Evolutionary conservation across 2,329 filamentous ascomycete genomes (phyloP), one percentile per base, ranked within the genome.

Genomic region (Talaromyces pinophilus): DNA sequence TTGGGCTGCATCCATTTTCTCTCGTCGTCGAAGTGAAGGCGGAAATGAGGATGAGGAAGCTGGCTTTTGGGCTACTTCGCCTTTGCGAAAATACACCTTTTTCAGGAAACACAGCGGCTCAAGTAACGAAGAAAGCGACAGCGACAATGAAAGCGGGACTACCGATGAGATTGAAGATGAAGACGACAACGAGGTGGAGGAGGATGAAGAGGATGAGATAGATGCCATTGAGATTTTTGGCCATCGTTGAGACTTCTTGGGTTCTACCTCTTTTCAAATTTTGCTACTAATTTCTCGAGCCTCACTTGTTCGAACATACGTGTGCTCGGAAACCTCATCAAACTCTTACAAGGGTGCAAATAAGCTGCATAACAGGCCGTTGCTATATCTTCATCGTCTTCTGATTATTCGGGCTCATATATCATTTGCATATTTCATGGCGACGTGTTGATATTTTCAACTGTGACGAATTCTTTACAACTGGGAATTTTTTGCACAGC

Each of bases 1-100:
- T 15, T 75, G 72, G 25, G 69, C 71, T 13, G 75, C 75, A 62
- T 38, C 73, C 74, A 59, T 75, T 73, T 66, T 67, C 65, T 57
- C 64, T 67, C 59, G 40, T 70, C 50, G 67, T 69, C 57, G 69
- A 67, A 62, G 69, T 70, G 19, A 73, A n/a, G 77, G 79, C 8
- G 84, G 86, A 17, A 84, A 84, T 0, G 83, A 85, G 1, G 50
- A 59, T 19, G 86, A 87, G 25, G 84, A 89, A 66, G 72, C 89
- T 35, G 83, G 84, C 35, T 83, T 89, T 60, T 89, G 87, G 85
- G 83, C 83, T 55, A 69, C 70, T 17, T 78, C 81, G 13, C 82
- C 81, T 73, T 79, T 83, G 25, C 74, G 75, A 54, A 74, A 72
- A 63, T 78, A 78, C 70, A 71, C 76, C 6, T 74, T 79, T 38